Evolutionary conservation across 345 rosid genomes (phyloP).

Genomic region (Geranium rotundifolium): DNA sequence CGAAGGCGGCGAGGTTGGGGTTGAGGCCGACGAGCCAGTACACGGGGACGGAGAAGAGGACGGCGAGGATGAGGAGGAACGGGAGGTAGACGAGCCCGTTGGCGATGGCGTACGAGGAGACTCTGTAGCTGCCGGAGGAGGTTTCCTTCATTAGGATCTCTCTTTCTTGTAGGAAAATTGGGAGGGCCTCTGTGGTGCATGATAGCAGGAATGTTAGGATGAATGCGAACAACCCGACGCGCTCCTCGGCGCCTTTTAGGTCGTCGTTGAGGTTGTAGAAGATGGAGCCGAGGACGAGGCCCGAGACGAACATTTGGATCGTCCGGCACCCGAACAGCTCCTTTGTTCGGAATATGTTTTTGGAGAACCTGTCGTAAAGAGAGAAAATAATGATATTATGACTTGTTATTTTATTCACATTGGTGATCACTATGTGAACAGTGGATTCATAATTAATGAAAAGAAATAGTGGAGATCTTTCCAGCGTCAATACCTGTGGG

Average conservation of each 20-base stretch:
- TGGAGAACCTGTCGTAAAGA: conserved; percentile 88
- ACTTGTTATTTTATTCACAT: too few relatives aligned
- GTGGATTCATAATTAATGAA: too few relatives aligned
- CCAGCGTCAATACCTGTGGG: too few relatives aligned
- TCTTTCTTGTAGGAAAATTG: conserved; percentile 80
- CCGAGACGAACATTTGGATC: conserved; percentile 73
- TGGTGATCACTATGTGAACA: too few relatives aligned
- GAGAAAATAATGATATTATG: too few relatives aligned
- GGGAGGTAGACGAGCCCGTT: conserved; percentile 88
- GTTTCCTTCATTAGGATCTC: conserved; percentile 88
- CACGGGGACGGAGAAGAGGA: conserved; percentile 57
- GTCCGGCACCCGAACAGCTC: conserved; percentile 77
- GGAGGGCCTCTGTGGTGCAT: conserved; percentile 79
- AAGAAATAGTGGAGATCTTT: too few relatives aligned
- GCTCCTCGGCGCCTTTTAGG: conserved; percentile 54
- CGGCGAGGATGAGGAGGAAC: conserved; percentile 69
- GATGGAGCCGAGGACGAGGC: conserved; percentile 80
- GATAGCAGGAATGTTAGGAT: conserved; percentile 77
- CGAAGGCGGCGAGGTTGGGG: conserved; percentile 51
- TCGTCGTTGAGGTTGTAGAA: conserved; percentile 53
- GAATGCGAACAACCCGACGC: conserved; percentile 91
- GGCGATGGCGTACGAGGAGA: conserved; percentile 80
- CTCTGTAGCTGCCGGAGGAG: conserved; percentile 74
- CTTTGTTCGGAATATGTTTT: conserved; percentile 74
- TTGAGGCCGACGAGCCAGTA: conserved; percentile 89